A percentile compares a stretch with the other conserved stretches of the same genome.
Evolutionary conservation across 192 early-diverging fungal species (phyloP).

Genomic region (Coemansia sp.): DNA sequence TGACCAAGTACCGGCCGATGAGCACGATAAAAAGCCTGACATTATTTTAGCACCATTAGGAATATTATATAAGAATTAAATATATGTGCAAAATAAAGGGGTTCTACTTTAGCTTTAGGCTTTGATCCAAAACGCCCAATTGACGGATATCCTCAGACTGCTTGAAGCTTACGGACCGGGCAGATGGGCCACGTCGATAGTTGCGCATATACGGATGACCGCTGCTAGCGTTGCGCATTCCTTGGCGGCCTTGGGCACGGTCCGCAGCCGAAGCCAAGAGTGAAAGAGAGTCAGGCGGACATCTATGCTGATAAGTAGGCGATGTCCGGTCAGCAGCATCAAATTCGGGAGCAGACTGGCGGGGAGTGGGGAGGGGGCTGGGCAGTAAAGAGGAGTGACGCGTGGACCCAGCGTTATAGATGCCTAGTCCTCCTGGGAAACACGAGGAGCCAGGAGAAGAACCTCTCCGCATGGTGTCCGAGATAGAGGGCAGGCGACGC

Average conservation of each 20-base stretch:
- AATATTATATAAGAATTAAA: conserved; percentile 6
- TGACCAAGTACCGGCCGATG: conserved; percentile 19
- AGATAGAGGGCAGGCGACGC: conserved; percentile 50
- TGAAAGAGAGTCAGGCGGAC: conserved; percentile 30
- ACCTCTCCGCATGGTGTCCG: conserved; percentile 24
- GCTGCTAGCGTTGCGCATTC: conserved; percentile 7
- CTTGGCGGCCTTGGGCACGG: conserved; percentile 17
- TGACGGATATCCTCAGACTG: conserved; percentile 50
- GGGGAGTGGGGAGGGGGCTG: conserved; percentile 44
- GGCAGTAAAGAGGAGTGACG: conserved; percentile 22
- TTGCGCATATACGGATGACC: conserved; percentile 28
- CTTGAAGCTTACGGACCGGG: conserved; percentile 49
- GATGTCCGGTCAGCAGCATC: conserved; percentile 19
- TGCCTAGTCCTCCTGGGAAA: conserved; percentile 38
- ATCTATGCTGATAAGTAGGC: not conserved
- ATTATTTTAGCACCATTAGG: conserved; percentile 28
- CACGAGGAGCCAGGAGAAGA: conserved; percentile 16
- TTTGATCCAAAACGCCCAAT: conserved; percentile 43
- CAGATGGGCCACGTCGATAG: conserved; percentile 18
- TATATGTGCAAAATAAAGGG: conserved; percentile 1
- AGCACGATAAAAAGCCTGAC: conserved; percentile 30
- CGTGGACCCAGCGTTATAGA: conserved; percentile 19
- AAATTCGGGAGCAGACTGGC: conserved; percentile 36
- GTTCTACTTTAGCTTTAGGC: conserved; percentile 39
- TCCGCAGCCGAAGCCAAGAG: conserved; percentile 33